Evolutionary conservation across 768 basidiomycete genomes (phyloP), one percentile per base, ranked within the genome.

Genomic region (Tricholoma terreum): DNA sequence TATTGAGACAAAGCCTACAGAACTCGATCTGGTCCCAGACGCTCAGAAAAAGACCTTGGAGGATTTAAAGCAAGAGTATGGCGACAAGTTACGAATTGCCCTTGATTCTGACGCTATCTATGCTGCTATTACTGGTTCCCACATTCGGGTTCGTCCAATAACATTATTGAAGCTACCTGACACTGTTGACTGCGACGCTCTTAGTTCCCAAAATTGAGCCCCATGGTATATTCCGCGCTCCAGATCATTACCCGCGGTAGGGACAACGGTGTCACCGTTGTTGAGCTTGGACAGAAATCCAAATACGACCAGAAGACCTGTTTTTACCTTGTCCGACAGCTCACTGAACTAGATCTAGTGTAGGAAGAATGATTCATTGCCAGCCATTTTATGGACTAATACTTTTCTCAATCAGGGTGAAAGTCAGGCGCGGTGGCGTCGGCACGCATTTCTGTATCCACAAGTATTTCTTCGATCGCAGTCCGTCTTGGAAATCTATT

Each of bases 251-350:
- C 91, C n/a, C 81, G 90, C 35, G 90, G 88, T 2, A 76, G 92
- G 58, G 87, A 90, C 57, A 73, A 80, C 17, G 93, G 93, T 10
- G 80, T 91, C 14, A 87, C 90, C 6, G 86, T 90, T 46, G 83
- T 93, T 11, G 82, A 89, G 31, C 78, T 96, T 12, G 89, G 90
- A 22, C 84, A 84, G 62, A 78, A 83, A 65, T 87, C 92, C 9
- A 84, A 83, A 50, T 93, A 95, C 65, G 92, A 94, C 66, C 90
- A 91, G 67, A 94, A 94, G 71, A 89, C 90, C 1, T 91, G 91
- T 61, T 92, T 91, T 68, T 94, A 95, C 71, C 82, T 93, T 57
- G 83, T 92, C 56, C 83, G 85, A 61, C 85, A 90, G 62, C 75
- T 95, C 15, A 77, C 86, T 2, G 84, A 87, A 52, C 75, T 95